These are phyloP conservation scores for Ophiocordyceps sinensis DNA, from an alignment of 2,329 filamentous ascomycete genomes.

Conservation along the genomic window DNA sequence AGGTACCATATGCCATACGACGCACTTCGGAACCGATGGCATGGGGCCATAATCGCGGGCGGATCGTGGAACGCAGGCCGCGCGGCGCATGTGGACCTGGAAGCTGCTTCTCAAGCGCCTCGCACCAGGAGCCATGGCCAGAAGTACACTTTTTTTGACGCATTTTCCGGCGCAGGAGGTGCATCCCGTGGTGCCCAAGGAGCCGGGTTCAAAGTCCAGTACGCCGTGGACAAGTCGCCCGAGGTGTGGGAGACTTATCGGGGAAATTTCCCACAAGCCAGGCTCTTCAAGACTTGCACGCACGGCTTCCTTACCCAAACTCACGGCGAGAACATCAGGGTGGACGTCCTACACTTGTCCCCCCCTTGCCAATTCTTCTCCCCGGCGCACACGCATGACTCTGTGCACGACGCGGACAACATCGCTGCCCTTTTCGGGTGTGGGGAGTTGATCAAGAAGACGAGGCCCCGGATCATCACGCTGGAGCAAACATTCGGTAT, in stretches of 20 bases:
- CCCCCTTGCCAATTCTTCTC: constrained; percentile 70
- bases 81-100: background rate
- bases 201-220: constrained; percentile 42
- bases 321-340: constrained; percentile 19
- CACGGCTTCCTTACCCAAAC: constrained; percentile 30
- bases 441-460: constrained; percentile 37
- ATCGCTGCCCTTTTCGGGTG: constrained; percentile 42
- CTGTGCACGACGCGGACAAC: constrained; percentile 57
- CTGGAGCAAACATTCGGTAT: constrained; percentile 70
- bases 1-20: constrained; percentile 17
- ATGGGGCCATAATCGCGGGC: constrained; percentile 13
- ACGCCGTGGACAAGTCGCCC: constrained; percentile 48
- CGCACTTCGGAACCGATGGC: constrained; percentile 18
- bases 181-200: constrained; percentile 47
- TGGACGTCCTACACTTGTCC: constrained; percentile 61
- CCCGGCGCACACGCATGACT: constrained; percentile 52
- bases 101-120: background rate
- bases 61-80: constrained; percentile 13
- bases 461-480: constrained; percentile 55
- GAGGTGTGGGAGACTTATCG: constrained; percentile 43
- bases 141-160: constrained; percentile 54
- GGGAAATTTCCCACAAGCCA: constrained; percentile 38
- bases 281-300: constrained; percentile 32
- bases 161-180: constrained; percentile 61
- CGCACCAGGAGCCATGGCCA: constrained; percentile 15